Conservation (phyloP, 108 stramenopile genomes). For the Epithemia pelagica region DNA sequence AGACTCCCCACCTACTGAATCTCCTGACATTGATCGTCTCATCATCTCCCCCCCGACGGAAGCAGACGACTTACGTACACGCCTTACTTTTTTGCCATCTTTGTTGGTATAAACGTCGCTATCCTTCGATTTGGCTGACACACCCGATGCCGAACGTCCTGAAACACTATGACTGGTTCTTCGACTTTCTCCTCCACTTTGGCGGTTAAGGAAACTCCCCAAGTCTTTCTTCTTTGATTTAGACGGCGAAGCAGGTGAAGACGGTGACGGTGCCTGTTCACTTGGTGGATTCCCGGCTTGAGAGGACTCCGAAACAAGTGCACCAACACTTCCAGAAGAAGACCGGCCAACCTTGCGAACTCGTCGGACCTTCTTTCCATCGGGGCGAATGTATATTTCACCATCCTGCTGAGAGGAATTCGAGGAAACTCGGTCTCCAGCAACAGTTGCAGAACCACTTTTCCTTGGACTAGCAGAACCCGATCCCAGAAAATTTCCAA, state of each 20-base stretch:
- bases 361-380: constrained; percentile 44
- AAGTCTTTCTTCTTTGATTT: background rate
- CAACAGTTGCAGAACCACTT: constrained; percentile 33
- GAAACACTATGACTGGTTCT: background rate
- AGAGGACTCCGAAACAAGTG: background rate
- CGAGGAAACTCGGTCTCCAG: constrained; percentile 9
- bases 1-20: background rate
- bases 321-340: constrained; percentile 6
- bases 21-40: background rate
- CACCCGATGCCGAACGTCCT: background rate
- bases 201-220: background rate
- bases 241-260: background rate
- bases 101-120: constrained; percentile 34
- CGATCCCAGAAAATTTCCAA: constrained; percentile 14
- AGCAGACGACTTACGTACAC: constrained; percentile 13
- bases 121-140: constrained; percentile 4
- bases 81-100: constrained; percentile 43
- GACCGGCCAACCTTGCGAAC: constrained; percentile 20
- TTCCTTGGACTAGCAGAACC: constrained; percentile 13
- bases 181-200: background rate
- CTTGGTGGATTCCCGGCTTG: background rate
- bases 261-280: background rate
- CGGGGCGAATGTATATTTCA: constrained; percentile 42
- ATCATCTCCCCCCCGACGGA: background rate
- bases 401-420: constrained; percentile 17